Evolutionary conservation across 768 basidiomycete genomes (phyloP), one percentile per base, ranked within the genome.

Genomic region (Agrocybe pediades): DNA sequence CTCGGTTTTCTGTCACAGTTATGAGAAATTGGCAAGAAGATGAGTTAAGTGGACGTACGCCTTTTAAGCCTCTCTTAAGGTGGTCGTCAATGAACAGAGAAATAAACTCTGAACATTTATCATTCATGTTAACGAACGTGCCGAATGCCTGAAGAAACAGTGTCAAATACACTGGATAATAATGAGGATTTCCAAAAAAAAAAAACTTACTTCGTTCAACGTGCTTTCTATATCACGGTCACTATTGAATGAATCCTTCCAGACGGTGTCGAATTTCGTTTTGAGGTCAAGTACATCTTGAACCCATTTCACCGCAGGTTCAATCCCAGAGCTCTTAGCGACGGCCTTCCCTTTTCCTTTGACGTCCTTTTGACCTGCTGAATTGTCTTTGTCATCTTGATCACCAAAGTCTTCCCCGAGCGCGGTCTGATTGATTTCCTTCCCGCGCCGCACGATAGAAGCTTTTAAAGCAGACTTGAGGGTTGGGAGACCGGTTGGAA

Each of bases 31-130:
- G 33, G 44, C 43, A 13, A 21, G n/a, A 5, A 20, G 21, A 15
- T 46, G 13, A 13, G 25, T 47, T 29, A 19, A 21, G 13, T 23
- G 6, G 1, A 75, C 91, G 62, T 68, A 96, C 95, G 51, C 94
- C 93, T 74, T 93, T 97, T 25, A 98, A 78, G 0, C 96, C 96
- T 64, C 94, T 92, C 71, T 88, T 94, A 20, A 99, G 79, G 66
- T 98, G 88, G 55, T 98, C 95, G 63, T 99, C 97, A 55, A 99
- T 95, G 71, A 92, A 99, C 46, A 99, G 73, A 3, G 97, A 98
- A 39, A 98, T 92, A 67, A 86, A 98, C 65, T 99, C 97, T 6
- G 97, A 87, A 16, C 92, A 85, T 61, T 91, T 90, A 30, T 84
- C 82, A 62, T 97, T 93, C 19, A 77, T 71, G 71, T 98, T 98